A percentile compares a stretch with the other conserved stretches of the same genome.
These are phyloP conservation scores for Alternaria sp. DNA, from an alignment of 2,329 filamentous ascomycete genomes.

Conservation along the genomic window DNA sequence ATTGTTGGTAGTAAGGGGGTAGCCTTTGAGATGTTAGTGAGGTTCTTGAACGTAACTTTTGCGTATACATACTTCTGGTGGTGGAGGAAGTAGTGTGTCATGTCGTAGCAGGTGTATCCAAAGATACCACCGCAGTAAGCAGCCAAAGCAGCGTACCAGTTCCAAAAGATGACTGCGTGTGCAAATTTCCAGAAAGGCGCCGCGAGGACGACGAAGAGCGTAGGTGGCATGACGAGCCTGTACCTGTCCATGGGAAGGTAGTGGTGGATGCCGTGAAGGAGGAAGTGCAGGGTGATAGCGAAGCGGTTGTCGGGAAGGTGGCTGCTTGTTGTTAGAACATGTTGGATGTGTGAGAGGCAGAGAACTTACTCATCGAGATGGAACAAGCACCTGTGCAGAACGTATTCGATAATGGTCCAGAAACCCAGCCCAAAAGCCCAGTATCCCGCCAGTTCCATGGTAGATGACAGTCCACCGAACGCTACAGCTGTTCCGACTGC, in stretches of 20 bases:
- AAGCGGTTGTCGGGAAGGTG: constrained; percentile 91
- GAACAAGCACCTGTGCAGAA: constrained; percentile 89
- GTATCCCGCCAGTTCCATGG: constrained; percentile 64
- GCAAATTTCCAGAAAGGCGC: constrained; percentile 93
- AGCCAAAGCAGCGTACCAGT: constrained; percentile 82
- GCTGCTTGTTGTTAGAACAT: constrained; percentile 55
- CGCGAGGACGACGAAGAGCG: constrained; percentile 84
- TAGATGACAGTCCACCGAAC: constrained; percentile 61
- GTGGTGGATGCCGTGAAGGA: constrained; percentile 96
- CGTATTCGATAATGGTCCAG: constrained; percentile 92
- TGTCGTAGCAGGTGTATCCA: constrained; percentile 94
- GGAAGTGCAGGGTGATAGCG: constrained; percentile 86
- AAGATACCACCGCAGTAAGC: constrained; percentile 92
- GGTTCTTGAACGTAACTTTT: background rate
- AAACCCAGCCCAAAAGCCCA: constrained; percentile 76
- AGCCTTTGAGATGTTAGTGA: constrained; percentile 60
- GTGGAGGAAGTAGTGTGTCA: constrained; percentile 99
- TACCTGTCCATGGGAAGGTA: constrained; percentile 99
- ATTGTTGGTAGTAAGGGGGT: constrained; percentile 84
- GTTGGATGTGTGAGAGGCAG: background rate
- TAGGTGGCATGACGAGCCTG: constrained; percentile 94
- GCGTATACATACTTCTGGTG: constrained; percentile 75
- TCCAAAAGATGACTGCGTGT: constrained; percentile 80
- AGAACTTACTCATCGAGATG: constrained; percentile 84
- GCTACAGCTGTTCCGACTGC: constrained; percentile 76